Evolutionary conservation across 305 asterid species (phyloP), one percentile per base, ranked within the genome.

Genomic region (Ajuga reptans): DNA sequence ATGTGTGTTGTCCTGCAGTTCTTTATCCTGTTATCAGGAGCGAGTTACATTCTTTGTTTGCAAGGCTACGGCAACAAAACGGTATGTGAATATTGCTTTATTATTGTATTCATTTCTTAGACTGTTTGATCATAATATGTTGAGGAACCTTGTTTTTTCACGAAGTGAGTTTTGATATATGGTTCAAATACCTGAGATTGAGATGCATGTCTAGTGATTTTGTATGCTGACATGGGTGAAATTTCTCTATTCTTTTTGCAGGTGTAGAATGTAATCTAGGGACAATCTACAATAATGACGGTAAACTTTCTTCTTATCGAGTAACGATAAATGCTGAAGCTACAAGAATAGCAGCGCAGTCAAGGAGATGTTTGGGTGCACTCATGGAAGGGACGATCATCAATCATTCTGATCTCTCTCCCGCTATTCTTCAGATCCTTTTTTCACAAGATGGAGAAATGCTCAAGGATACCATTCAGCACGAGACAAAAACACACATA

Each of bases 1-100:
- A 87, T 46, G 84, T 88, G 16, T 90, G 87, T 59, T 90, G 97
- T 77, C 86, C 95, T 68, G 86, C 87, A 6, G 42, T 86, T 46
- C 94, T 87, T 41, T 88, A 88, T 78, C 59, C 11, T 66, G 94
- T 86, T 64, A 86, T 93, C 55, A 75, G 62, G 83, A 60, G 50
- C 29, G 81, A 83, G 77, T 77, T 90, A 21, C 78, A 82, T 64
- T 14, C 70, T 69, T 75, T 87, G 77, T 75, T 92, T 43, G 78
- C 75, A 72, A 81, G 83, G 77, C 67, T 80, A 66, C 78, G 69
- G 57, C 77, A 16, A 27, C 83, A 34, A 55, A 78, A 78, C n/a
- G 96, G 98, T 92, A 77, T 17, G 27, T 21, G 27, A 21, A n/a
- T n/a, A 0, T 66, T 45, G 4, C 51, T 9, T 24, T 37, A 69